Conservation (phyloP, 345 rosid species). For the Eucalyptus globulus region DNA sequence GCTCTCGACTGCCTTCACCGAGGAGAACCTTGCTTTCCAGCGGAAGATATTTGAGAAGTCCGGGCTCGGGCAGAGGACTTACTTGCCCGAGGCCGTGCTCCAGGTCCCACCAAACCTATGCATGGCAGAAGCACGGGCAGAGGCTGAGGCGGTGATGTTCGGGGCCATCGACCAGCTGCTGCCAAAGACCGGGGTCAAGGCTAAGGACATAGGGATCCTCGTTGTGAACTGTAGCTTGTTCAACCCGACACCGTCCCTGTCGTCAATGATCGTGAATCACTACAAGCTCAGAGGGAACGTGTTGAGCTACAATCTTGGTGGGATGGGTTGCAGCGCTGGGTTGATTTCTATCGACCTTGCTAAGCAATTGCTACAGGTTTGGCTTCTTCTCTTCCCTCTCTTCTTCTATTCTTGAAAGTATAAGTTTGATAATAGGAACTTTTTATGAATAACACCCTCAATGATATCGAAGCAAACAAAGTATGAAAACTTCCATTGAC, state of each 20-base stretch:
- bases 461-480: not conserved
- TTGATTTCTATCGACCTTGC: too few relatives aligned
- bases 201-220: conserved; percentile 22
- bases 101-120: too few relatives aligned
- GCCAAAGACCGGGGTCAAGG: not conserved
- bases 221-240: conserved; percentile 21
- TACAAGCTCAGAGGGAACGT: not conserved
- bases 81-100: not conserved
- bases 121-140: too few relatives aligned
- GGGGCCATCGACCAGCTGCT: too few relatives aligned
- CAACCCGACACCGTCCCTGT: not conserved
- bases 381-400: not conserved
- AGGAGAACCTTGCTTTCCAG: not conserved
- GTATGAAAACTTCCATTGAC: not conserved
- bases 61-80: conserved; percentile 11
- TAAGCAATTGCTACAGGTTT: too few relatives aligned
- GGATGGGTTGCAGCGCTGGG: too few relatives aligned
- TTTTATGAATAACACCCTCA: not conserved
- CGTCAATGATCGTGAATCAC: not conserved
- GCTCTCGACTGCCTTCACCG: not conserved
- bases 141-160: too few relatives aligned
- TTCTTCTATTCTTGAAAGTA: not conserved
- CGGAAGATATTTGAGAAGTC: conserved; percentile 14
- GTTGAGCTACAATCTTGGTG: not conserved
- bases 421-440: not conserved